Evolutionary conservation across 257 asterid genomes (phyloP).

Genomic region (Penstemon newberryi): DNA sequence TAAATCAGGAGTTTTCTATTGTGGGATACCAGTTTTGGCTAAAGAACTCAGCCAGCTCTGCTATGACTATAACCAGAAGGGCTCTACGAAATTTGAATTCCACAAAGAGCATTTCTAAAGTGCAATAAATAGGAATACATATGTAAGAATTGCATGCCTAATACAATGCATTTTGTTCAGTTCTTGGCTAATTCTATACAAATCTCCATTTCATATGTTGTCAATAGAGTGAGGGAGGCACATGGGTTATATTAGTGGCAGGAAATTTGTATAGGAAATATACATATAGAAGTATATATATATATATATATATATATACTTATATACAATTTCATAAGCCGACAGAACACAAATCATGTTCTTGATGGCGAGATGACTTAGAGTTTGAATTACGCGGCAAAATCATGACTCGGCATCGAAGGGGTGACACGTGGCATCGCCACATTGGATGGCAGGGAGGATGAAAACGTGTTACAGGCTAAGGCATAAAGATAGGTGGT

Average conservation of each 20-base stretch:
- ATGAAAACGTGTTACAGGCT: slow-evolving; percentile 21
- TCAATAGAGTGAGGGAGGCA: slow-evolving; percentile 11
- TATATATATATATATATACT: slow-evolving; percentile 23
- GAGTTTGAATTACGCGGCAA: slow-evolving; percentile 19
- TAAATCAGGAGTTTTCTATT: slow-evolving; percentile 85
- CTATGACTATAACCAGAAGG: slow-evolving; percentile 81
- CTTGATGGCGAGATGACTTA: slow-evolving; percentile 26
- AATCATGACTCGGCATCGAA: not conserved
- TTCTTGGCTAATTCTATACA: slow-evolving; percentile 27
- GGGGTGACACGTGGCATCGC: slow-evolving; percentile 10
- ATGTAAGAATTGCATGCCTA: slow-evolving; percentile 4
- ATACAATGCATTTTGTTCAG: slow-evolving; percentile 22
- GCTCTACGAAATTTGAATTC: slow-evolving; percentile 88
- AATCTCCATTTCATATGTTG: slow-evolving; percentile 18
- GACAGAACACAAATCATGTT: slow-evolving; percentile 32
- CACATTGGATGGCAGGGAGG: slow-evolving; percentile 6
- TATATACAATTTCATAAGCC: slow-evolving; percentile 29
- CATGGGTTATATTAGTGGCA: slow-evolving; percentile 15
- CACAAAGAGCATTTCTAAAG: slow-evolving; percentile 87
- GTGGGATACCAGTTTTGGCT: slow-evolving; percentile 85
- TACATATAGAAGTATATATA: slow-evolving; percentile 29
- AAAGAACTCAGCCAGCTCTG: slow-evolving; percentile 84
- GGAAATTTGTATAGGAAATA: slow-evolving; percentile 36
- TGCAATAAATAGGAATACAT: slow-evolving; percentile 12
- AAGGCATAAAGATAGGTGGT: slow-evolving; percentile 23